These are phyloP conservation scores for Magnusiomyces sp. DNA, from an alignment of 1,139 yeast genomes.

Conservation along the genomic window DNA sequence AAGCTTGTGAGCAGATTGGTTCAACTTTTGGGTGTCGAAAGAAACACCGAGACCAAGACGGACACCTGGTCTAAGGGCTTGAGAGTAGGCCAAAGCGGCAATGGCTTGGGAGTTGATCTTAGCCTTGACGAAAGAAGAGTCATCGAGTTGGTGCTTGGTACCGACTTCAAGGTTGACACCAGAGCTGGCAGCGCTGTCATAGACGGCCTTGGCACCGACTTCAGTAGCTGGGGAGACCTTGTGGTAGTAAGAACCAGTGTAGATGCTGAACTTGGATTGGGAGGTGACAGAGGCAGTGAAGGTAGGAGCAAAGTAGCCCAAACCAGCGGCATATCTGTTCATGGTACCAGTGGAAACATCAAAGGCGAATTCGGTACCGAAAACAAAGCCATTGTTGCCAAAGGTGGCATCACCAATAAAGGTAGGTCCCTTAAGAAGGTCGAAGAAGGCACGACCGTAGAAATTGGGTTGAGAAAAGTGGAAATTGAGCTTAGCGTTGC, in stretches of 20 bases:
- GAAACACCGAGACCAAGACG: slow-evolving; percentile 96
- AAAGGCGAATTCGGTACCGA: slow-evolving; percentile 96
- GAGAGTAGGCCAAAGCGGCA: slow-evolving; percentile 91
- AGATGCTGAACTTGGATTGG: slow-evolving; percentile 80
- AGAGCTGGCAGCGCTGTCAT: slow-evolving; percentile 77
- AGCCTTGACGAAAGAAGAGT: slow-evolving; percentile 85
- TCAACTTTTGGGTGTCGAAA: slow-evolving; percentile 89
- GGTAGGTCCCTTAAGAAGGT: slow-evolving; percentile 89
- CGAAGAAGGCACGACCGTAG: slow-evolving; percentile 92
- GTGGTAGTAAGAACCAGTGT: slow-evolving; percentile 97
- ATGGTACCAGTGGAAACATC: slow-evolving; percentile 89
- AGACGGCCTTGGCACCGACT: slow-evolving; percentile 96
- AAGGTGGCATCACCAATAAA: slow-evolving; percentile 92
- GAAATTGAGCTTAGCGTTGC: slow-evolving; percentile 85
- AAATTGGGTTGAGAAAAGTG: slow-evolving; percentile 89
- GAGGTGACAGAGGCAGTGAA: slow-evolving; percentile 87
- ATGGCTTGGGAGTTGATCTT: slow-evolving; percentile 96
- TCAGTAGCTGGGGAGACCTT: slow-evolving; percentile 83
- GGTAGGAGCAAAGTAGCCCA: slow-evolving; percentile 84
- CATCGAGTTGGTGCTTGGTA: slow-evolving; percentile 86
- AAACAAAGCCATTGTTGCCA: slow-evolving; percentile 94
- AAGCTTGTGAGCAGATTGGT: slow-evolving; percentile 96
- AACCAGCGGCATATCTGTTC: slow-evolving; percentile 88
- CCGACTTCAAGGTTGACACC: slow-evolving; percentile 85
- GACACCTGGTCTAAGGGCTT: slow-evolving; percentile 93